Evolutionary conservation across 73 alveolate genomes (phyloP), one percentile per base, ranked within the genome.

Genomic region (Paramecium octaurelia): DNA sequence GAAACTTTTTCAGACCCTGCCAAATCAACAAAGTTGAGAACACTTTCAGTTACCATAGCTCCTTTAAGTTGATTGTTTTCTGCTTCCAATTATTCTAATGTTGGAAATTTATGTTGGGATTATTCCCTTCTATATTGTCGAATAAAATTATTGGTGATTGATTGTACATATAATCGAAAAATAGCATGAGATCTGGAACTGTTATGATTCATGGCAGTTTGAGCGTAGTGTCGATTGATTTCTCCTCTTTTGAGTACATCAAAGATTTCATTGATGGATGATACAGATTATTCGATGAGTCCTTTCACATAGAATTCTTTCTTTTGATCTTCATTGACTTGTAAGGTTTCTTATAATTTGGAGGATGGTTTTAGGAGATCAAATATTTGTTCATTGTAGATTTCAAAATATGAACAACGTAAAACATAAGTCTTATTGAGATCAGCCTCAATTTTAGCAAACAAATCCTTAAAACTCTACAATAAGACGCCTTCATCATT

Each of bases 1-100:
- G 87, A 89, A 35, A 97, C 95, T 60, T 97, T 97, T 93, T 98
- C 99, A 93, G 99, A 96, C 5, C 99, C 99, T n/a, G 99, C 99
- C 27, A 98, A 92, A 93, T 98, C 99, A 8, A 98, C 99, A 93
- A 98, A 96, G 83, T 96, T 95, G 46, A 95, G 76, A 31, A 80
- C 91, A 80, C 91, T 46, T 48, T 80, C 91, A 80, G 91, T 80
- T 10, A 80, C 91, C 46, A 80, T 24, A 43, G 91, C 91, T 7
- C 91, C 91, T 46, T 80, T 80, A 10, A 18, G 2, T 54, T 54
- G 8, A 80, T 48, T 44, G 5, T 80, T 80, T 24, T 80, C 64
- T 2, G 70, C 18, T 42, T 46, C 38, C 12, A 80, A 24, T 80
- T 80, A 43, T 24, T 80, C 76, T 29, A 80, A 8, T 10, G 91